These are phyloP conservation scores for Aspergillaceae sp. DNA, from an alignment of 2,329 filamentous ascomycete species.

Conservation along the genomic window DNA sequence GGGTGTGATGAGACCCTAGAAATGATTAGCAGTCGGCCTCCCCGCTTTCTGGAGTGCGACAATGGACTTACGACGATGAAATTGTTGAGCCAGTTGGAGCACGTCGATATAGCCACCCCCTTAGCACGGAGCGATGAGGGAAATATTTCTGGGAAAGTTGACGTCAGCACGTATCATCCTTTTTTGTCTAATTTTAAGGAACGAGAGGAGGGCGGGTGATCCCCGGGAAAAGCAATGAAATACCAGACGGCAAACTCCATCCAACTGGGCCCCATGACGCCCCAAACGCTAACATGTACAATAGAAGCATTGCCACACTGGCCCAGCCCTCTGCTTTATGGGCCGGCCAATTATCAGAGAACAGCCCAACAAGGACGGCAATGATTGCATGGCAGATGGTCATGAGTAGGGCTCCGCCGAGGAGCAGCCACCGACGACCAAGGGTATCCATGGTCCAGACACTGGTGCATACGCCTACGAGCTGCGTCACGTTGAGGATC, in stretches of 20 bases:
- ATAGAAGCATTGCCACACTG: constrained; percentile 51
- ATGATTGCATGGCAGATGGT: constrained; percentile 43
- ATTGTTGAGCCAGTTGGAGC: constrained; percentile 57
- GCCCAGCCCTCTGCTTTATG: constrained; percentile 48
- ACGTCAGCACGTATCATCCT: constrained; percentile 6
- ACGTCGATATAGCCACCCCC: constrained; percentile 57
- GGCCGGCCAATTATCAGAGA: constrained; percentile 41
- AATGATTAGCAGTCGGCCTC: too few species aligned
- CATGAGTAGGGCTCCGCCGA: constrained; percentile 41
- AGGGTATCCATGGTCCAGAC: constrained; percentile 44
- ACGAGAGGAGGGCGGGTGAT: too few species aligned
- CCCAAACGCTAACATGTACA: constrained; percentile 57
- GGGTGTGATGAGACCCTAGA: constrained; percentile 53
- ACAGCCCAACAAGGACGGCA: constrained; percentile 47
- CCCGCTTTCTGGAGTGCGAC: too few species aligned
- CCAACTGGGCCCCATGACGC: constrained; percentile 49
- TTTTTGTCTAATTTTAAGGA: not conserved
- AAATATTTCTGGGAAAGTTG: constrained; percentile 50
- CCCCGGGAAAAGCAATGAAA: not conserved
- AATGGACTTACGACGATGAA: constrained; percentile 45
- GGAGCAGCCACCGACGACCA: constrained; percentile 40
- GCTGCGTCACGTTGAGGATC: constrained; percentile 44
- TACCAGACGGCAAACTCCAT: constrained; percentile 35
- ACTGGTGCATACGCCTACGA: constrained; percentile 40
- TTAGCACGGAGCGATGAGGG: constrained; percentile 53